Percentiles rank a stretch among this genome's conserved stretches.
phyloP scores from a whole-genome alignment of 345 rosid genomes.

The Acer yangbiense region DNA sequence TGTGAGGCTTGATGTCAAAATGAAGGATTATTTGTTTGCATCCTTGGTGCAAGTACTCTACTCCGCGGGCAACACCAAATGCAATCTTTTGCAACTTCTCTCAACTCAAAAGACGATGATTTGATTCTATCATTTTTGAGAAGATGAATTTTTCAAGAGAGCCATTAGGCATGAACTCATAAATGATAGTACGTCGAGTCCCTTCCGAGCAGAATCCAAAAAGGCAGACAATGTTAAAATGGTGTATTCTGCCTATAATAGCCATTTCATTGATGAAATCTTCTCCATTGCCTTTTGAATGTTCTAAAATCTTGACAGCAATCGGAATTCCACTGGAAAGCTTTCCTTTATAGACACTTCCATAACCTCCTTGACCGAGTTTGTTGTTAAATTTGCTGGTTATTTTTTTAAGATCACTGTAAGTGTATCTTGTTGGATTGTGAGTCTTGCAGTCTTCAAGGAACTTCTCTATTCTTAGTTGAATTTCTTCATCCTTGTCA shows the following conservation, averaged over 20 bases:
- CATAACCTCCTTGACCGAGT: slow-evolving; percentile 7
- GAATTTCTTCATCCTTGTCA: background rate
- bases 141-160: slow-evolving; percentile 17
- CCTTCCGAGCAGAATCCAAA: slow-evolving; percentile 11
- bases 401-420: background rate
- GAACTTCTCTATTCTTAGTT: slow-evolving; percentile 7
- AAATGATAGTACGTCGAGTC: background rate
- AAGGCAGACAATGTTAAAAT: slow-evolving; percentile 4
- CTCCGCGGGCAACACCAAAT: slow-evolving; percentile 19
- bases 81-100: background rate
- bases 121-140: background rate
- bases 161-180: slow-evolving; percentile 14
- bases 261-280: slow-evolving; percentile 29
- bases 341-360: background rate
- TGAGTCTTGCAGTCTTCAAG: background rate
- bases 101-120: too few relatives aligned
- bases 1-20: slow-evolving; percentile 12
- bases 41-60: slow-evolving; percentile 26
- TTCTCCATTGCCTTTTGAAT: slow-evolving; percentile 11
- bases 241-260: slow-evolving; percentile 16
- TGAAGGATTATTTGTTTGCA: slow-evolving; percentile 23
- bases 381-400: background rate
- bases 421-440: slow-evolving; percentile 10
- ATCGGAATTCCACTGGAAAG: background rate
- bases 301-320: slow-evolving; percentile 16